These are phyloP conservation scores for Pyrenophora tritici-repentis DNA, from an alignment of 2,329 filamentous ascomycete genomes.

Conservation along the genomic window DNA sequence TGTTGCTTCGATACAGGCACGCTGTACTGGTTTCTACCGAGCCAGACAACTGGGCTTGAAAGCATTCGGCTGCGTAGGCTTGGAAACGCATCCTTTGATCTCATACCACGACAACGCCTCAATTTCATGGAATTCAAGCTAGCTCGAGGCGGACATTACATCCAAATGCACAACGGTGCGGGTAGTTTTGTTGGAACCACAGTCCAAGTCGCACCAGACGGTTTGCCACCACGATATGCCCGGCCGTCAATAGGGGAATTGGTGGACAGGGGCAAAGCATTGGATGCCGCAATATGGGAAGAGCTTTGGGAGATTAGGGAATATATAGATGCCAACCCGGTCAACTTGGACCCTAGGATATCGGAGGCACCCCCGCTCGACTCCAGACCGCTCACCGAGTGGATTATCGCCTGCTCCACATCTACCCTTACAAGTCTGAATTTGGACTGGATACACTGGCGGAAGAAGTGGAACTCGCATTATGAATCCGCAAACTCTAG, in stretches of 20 bases:
- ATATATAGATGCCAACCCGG: constrained; percentile 23
- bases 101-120: constrained; percentile 21
- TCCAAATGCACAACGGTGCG: constrained; percentile 37
- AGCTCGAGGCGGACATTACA: constrained; percentile 35
- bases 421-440: constrained; percentile 41
- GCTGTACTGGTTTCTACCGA: constrained; percentile 16
- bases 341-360: constrained; percentile 4
- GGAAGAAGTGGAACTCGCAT: constrained; percentile 20
- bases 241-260: constrained; percentile 18
- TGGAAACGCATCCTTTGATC: constrained; percentile 31
- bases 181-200: constrained; percentile 40
- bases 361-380: constrained; percentile 1
- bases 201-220: constrained; percentile 25
- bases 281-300: constrained; percentile 36
- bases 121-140: constrained; percentile 31
- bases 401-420: constrained; percentile 26
- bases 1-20: constrained; percentile 41
- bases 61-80: constrained; percentile 51
- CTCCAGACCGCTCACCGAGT: constrained; percentile 20
- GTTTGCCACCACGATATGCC: constrained; percentile 7
- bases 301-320: constrained; percentile 30
- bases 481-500: constrained; percentile 10
- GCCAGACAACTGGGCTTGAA: constrained; percentile 44
- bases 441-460: constrained; percentile 45
- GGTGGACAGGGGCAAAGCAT: constrained; percentile 21